A percentile compares a stretch with the other conserved stretches of the same genome.
phyloP scores from a whole-genome alignment of 1,284 basidiomycete genomes.

The Sanghuangporus weigelae region DNA sequence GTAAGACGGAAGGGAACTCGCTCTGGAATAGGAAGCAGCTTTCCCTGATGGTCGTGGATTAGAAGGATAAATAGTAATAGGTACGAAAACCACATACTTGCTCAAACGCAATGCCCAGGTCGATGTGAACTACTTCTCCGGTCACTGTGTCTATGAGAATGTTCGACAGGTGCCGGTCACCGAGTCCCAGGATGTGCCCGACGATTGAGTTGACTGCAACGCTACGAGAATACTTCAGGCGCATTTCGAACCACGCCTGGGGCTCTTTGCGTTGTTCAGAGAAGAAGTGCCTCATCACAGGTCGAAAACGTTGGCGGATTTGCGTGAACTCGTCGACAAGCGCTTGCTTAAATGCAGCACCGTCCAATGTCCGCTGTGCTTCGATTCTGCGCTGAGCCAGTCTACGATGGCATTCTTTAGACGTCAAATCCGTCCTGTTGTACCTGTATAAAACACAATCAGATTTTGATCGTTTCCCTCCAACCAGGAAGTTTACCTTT shows the following conservation, averaged over 20 bases:
- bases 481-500: constrained; percentile 35
- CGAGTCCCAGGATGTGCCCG: constrained; percentile 88
- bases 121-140: constrained; percentile 92
- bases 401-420: constrained; percentile 26
- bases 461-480: neutral
- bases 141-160: constrained; percentile 82
- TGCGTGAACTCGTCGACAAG: constrained; percentile 47
- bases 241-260: constrained; percentile 90
- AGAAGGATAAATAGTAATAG: neutral
- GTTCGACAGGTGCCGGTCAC: constrained; percentile 91
- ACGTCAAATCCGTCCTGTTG: constrained; percentile 32
- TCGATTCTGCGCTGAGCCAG: constrained; percentile 22
- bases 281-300: constrained; percentile 94
- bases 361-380: constrained; percentile 1
- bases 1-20: constrained; percentile 94
- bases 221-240: constrained; percentile 86
- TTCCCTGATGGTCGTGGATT: constrained; percentile 52
- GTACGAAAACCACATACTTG: constrained; percentile 48
- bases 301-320: constrained; percentile 58
- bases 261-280: constrained; percentile 85
- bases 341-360: constrained; percentile 24
- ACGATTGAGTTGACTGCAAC: constrained; percentile 94
- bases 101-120: constrained; percentile 96
- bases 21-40: constrained; percentile 79
- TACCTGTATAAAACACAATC: constrained; percentile 31